Percentiles rank a stretch among this genome's conserved stretches.
Evolutionary conservation across 768 basidiomycete species (phyloP).

Genomic region (Asterophora parasitica): DNA sequence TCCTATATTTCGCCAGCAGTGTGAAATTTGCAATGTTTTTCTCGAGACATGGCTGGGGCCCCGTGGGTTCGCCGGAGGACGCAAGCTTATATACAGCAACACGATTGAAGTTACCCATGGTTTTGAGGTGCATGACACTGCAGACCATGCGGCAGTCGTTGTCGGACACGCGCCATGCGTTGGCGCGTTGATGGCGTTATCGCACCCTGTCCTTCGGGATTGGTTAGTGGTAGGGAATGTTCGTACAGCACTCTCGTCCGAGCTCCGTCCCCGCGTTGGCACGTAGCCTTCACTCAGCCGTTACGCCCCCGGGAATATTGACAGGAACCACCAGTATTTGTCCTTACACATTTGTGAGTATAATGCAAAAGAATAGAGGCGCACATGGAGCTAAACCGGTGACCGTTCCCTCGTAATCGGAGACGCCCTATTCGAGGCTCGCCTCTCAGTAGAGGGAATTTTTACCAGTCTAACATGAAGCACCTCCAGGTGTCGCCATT

Average conservation of each 20-base stretch:
- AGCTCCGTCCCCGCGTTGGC: slow-evolving; percentile 42
- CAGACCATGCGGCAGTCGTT: slow-evolving; percentile 39
- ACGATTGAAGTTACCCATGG: slow-evolving; percentile 37
- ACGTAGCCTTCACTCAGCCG: slow-evolving; percentile 1
- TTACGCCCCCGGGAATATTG: slow-evolving; percentile 35
- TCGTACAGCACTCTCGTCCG: slow-evolving; percentile 42
- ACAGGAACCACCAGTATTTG: slow-evolving; percentile 30
- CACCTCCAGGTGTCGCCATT: too few species aligned
- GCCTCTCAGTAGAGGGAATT: too few species aligned
- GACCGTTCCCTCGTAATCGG: too few species aligned
- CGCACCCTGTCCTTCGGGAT: slow-evolving; percentile 31
- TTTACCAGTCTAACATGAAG: too few species aligned
- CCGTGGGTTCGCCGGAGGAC: slow-evolving; percentile 19
- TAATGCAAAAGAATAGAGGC: too few species aligned
- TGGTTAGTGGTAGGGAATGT: too few species aligned
- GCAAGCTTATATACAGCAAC: slow-evolving; percentile 33
- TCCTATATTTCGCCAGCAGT: slow-evolving; percentile 29
- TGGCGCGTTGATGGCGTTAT: slow-evolving; percentile 28
- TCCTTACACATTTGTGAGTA: too few species aligned
- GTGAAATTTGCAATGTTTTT: slow-evolving; percentile 34
- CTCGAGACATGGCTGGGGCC: slow-evolving; percentile 25
- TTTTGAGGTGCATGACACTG: slow-evolving; percentile 30
- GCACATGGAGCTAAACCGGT: too few species aligned
- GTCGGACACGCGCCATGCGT: slow-evolving; percentile 33
- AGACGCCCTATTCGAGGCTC: too few species aligned